These are phyloP conservation scores for Zychaea mexicana DNA, from an alignment of 371 early-diverging fungal species.

Conservation along the genomic window DNA sequence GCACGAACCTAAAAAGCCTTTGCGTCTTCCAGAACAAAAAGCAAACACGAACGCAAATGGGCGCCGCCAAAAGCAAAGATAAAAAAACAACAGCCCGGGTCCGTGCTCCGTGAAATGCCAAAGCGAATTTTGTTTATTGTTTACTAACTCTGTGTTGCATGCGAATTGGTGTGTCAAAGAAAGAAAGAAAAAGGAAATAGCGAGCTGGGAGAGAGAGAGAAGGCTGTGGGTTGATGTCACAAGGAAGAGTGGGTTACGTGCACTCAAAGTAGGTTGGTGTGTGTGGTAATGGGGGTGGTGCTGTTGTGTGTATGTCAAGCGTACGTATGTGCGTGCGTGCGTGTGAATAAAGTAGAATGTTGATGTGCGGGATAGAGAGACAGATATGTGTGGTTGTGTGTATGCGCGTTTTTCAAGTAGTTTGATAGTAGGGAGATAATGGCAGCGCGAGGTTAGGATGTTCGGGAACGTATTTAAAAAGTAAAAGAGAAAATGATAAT, in stretches of 20 bases:
- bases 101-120: background rate
- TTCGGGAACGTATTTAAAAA: background rate
- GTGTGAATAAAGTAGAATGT: no score
- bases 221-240: no score
- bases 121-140: background rate
- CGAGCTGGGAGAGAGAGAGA: no score
- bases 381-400: no score
- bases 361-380: no score
- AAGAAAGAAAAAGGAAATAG: background rate
- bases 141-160: background rate
- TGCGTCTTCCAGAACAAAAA: background rate
- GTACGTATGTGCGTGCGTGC: no score
- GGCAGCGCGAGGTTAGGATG: no score
- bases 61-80: background rate
- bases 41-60: background rate
- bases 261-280: no score
- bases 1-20: background rate
- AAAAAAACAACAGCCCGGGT: background rate
- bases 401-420: no score
- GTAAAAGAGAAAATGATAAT: constrained; percentile 19
- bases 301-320: no score
- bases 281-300: no score
- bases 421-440: background rate
- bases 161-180: background rate
- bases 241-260: no score